Percentiles rank a stretch among this genome's conserved stretches.
phyloP scores from a whole-genome alignment of 306 rosid genomes.

The Glycyrrhiza uralensis region DNA sequence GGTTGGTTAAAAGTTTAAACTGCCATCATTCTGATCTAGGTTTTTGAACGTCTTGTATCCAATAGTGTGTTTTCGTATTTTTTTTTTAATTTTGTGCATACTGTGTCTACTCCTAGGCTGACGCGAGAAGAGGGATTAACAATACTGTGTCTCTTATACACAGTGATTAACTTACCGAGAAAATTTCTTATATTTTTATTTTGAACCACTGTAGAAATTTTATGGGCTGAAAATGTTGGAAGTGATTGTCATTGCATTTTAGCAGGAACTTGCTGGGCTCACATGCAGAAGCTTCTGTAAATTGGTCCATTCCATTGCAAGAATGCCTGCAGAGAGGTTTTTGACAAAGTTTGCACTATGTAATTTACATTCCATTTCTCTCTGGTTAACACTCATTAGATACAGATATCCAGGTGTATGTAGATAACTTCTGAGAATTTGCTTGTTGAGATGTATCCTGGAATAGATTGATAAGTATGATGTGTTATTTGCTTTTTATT shows the following conservation, averaged over 20 bases:
- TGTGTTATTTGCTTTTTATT: background rate
- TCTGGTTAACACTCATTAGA: background rate
- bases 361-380: background rate
- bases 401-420: background rate
- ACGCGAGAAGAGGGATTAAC: no score
- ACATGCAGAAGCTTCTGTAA: background rate
- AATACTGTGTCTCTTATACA: background rate
- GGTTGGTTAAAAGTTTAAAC: background rate
- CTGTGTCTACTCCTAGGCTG: no score
- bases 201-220: background rate
- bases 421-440: background rate
- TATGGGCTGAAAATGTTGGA: background rate
- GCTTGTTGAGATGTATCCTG: background rate
- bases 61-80: no score
- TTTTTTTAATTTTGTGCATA: no score
- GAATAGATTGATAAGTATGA: background rate
- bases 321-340: background rate
- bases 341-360: background rate
- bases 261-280: background rate
- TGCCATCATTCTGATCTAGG: background rate
- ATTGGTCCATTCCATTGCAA: background rate
- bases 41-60: slow-evolving; percentile 6
- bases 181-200: background rate
- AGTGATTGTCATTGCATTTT: background rate
- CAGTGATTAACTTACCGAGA: background rate